A percentile compares a stretch with the other conserved stretches of the same genome.
phyloP scores from a whole-genome alignment of 2,329 filamentous ascomycete species.

The Talaromyces sp. region DNA sequence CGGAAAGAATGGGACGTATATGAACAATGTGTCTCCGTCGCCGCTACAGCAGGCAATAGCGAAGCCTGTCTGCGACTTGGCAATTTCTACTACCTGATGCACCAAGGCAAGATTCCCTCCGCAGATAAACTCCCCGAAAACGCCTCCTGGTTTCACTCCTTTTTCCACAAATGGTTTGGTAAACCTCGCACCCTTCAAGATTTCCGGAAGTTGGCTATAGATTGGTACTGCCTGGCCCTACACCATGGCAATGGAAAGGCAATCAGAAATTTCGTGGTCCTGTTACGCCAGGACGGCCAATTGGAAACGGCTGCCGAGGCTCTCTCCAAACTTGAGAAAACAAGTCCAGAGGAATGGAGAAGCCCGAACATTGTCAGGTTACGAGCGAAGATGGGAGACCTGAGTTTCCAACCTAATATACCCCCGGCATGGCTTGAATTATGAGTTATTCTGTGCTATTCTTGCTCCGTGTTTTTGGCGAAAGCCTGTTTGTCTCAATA shows the following conservation, averaged over 20 bases:
- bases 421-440: slow-evolving; percentile 8
- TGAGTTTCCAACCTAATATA: slow-evolving; percentile 2
- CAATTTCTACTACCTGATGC: slow-evolving; percentile 32
- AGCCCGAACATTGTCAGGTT: slow-evolving; percentile 7
- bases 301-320: slow-evolving; percentile 8
- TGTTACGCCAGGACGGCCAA: slow-evolving; percentile 23
- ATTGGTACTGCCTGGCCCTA: slow-evolving; percentile 31
- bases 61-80: slow-evolving; percentile 29
- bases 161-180: slow-evolving; percentile 14
- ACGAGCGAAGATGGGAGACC: neutral
- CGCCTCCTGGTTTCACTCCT: neutral
- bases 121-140: slow-evolving; percentile 15
- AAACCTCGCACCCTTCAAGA: slow-evolving; percentile 15
- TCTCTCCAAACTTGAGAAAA: neutral
- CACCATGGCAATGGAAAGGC: slow-evolving; percentile 17
- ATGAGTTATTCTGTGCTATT: neutral
- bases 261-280: slow-evolving; percentile 22
- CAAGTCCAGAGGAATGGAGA: slow-evolving; percentile 8
- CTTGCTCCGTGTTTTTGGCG: neutral
- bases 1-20: slow-evolving; percentile 23
- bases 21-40: slow-evolving; percentile 30
- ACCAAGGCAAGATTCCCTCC: slow-evolving; percentile 19
- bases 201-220: slow-evolving; percentile 24
- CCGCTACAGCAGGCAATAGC: slow-evolving; percentile 24
- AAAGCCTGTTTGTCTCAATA: neutral